phyloP scores from a whole-genome alignment of 352 stramenopile genomes.

The Globisporangium splendens region DNA sequence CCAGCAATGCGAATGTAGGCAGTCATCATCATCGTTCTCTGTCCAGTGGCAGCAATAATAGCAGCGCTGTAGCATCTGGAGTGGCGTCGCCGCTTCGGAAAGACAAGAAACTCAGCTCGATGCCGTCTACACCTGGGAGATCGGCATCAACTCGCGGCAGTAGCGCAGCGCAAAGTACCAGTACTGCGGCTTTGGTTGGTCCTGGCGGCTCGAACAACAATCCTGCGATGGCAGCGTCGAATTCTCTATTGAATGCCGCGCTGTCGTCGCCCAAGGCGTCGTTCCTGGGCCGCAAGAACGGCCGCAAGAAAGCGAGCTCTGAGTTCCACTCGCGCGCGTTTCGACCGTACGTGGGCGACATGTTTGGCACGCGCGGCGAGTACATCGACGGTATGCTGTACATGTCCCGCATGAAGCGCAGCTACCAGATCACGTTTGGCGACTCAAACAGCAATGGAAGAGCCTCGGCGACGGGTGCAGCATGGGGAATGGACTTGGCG shows the following conservation, averaged over 20 bases:
- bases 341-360: constrained; percentile 68
- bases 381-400: constrained; percentile 87
- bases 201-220: neutral
- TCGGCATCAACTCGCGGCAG: neutral
- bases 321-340: constrained; percentile 38
- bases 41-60: no score
- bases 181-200: neutral
- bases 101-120: constrained; percentile 1
- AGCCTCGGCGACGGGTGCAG: constrained; percentile 16
- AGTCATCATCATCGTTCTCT: no score
- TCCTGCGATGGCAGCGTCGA: neutral
- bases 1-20: neutral
- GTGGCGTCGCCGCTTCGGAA: neutral
- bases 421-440: constrained; percentile 43
- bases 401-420: constrained; percentile 85
- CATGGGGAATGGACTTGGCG: constrained; percentile 15
- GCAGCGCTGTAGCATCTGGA: neutral
- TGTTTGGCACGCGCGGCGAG: constrained; percentile 75
- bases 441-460: constrained; percentile 5
- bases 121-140: neutral
- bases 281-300: constrained; percentile 35
- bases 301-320: constrained; percentile 30
- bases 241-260: neutral
- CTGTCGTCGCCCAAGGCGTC: constrained; percentile 16
- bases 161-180: neutral